Evolutionary conservation across 345 rosid species (phyloP).

Genomic region (Toxicodendron radicans): DNA sequence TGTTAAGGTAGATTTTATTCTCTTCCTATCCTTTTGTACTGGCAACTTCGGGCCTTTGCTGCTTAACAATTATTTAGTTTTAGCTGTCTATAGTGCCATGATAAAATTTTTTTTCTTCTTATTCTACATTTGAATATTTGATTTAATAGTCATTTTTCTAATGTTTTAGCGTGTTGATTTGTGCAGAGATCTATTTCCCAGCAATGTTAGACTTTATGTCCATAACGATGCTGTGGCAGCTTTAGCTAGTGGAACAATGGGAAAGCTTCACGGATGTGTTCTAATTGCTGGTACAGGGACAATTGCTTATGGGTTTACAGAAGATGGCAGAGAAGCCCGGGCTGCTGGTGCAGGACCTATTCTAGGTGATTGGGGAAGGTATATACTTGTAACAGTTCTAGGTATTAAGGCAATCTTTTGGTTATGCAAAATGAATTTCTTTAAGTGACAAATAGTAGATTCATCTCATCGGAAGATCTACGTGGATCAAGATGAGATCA

Average conservation of each 20-base stretch:
- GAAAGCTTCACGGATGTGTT: conserved; percentile 96
- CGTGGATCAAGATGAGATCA: conserved; percentile 3
- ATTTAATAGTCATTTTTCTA: neutral
- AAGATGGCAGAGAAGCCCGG: conserved; percentile 89
- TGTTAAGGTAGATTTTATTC: neutral
- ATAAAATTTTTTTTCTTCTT: neutral
- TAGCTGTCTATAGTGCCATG: neutral
- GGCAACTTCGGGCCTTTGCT: conserved; percentile 8
- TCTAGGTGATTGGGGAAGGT: conserved; percentile 99
- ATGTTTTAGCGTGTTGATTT: conserved; percentile 3
- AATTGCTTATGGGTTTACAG: conserved; percentile 84
- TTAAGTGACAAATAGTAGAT: neutral
- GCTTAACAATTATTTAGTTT: neutral
- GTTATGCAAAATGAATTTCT: neutral
- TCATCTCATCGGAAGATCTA: neutral
- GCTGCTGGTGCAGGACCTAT: conserved; percentile 95
- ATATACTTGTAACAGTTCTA: conserved; percentile 2
- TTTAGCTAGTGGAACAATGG: conserved; percentile 91
- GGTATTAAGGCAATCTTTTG: neutral
- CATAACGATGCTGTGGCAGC: conserved; percentile 95
- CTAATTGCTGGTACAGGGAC: conserved; percentile 94
- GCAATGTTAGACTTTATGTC: conserved; percentile 71
- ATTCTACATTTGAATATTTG: neutral
- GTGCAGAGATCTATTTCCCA: conserved; percentile 74
- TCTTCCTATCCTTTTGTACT: no score